Percentiles rank a stretch among this genome's conserved stretches.
These are phyloP conservation scores for Chlamydomonas reinhardtii DNA, from an alignment of 163 green algal genomes.

Conservation along the genomic window DNA sequence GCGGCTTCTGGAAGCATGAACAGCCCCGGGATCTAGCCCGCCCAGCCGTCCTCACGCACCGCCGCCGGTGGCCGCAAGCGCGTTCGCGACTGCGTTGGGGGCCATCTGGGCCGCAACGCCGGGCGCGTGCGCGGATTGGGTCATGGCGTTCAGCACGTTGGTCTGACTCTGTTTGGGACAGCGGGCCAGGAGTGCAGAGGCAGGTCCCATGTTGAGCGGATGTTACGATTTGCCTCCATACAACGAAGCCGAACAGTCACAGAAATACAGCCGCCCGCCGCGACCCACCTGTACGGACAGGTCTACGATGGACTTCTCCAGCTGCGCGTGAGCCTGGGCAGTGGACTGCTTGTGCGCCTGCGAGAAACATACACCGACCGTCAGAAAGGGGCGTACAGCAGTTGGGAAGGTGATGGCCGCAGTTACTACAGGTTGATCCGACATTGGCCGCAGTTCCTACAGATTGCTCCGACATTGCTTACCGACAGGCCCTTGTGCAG, in stretches of 20 bases:
- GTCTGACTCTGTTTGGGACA: conserved; percentile 4
- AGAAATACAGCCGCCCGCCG: too few species aligned
- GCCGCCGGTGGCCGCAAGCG: conserved; percentile 15
- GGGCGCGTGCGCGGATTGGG: not conserved
- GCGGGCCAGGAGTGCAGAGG: too few species aligned
- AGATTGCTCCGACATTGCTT: not conserved
- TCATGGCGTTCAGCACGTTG: conserved; percentile 14
- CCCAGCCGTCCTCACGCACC: not conserved
- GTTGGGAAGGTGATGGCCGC: too few species aligned
- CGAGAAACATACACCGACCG: not conserved
- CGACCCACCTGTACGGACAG: conserved; percentile 1
- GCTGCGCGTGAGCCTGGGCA: not conserved
- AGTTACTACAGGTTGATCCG: too few species aligned
- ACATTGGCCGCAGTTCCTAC: too few species aligned
- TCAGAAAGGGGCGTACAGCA: too few species aligned
- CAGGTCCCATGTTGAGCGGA: too few species aligned
- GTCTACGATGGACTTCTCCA: conserved; percentile 32
- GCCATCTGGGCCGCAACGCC: not conserved
- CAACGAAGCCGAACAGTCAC: too few species aligned
- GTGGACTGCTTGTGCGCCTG: conserved; percentile 11
- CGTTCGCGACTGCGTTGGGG: conserved; percentile 3
- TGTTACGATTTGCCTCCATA: too few species aligned
- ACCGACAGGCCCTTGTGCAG: conserved; percentile 42
- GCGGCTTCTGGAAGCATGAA: not conserved
- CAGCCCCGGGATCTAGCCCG: too few species aligned